These are phyloP conservation scores for Hylodesmum podocarpum DNA, from an alignment of 306 rosid species.

Conservation along the genomic window DNA sequence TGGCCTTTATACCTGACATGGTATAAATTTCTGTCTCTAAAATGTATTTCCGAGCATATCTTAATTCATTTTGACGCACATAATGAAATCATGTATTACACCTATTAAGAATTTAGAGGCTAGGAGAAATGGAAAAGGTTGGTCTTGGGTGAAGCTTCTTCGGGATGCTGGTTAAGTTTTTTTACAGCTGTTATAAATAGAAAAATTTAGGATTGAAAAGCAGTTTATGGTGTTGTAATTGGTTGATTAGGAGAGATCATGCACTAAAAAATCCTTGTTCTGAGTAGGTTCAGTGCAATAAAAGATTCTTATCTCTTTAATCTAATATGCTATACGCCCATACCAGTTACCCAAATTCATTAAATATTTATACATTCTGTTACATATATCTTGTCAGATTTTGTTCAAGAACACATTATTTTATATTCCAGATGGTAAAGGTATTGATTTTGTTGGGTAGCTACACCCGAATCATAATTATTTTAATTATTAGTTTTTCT, in stretches of 20 bases:
- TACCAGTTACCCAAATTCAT: not conserved
- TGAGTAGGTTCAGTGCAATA: not conserved
- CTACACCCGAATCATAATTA: not conserved
- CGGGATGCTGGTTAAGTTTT: not conserved
- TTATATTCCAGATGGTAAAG: slow-evolving; percentile 5
- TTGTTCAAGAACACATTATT: not conserved
- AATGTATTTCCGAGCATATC: not conserved
- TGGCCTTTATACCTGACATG: not conserved
- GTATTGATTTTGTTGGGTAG: slow-evolving; percentile 1
- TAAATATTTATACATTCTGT: not conserved
- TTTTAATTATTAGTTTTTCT: not conserved
- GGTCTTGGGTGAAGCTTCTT: not conserved
- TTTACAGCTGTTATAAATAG: not conserved
- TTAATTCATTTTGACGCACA: not conserved
- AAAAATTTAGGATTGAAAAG: not conserved
- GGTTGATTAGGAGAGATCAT: not conserved
- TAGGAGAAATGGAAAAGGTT: not conserved
- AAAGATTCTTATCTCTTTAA: not conserved
- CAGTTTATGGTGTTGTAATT: not conserved
- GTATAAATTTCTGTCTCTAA: slow-evolving; percentile 1
- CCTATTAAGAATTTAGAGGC: not conserved
- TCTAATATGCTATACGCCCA: not conserved
- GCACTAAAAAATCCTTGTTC: not conserved
- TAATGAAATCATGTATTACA: not conserved
- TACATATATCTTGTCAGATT: not conserved